Evolutionary conservation across 179 eudicot genomes (phyloP).

Genomic region (Beta corolliflora): DNA sequence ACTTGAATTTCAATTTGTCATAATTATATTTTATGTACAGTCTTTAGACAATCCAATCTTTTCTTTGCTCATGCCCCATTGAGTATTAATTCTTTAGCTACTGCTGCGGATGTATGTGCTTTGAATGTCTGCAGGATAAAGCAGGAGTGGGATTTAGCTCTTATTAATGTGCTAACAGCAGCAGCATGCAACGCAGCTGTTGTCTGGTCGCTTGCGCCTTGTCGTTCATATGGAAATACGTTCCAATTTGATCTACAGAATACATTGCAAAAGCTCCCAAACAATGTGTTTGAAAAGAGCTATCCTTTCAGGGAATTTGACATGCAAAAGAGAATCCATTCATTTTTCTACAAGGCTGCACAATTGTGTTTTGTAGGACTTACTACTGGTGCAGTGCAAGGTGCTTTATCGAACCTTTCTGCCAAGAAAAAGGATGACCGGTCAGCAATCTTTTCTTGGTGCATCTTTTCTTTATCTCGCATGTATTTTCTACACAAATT

Average conservation of each 20-base stretch:
- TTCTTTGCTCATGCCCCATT: background rate
- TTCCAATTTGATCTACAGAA: conserved; percentile 86
- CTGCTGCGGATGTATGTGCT: background rate
- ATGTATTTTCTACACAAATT: background rate
- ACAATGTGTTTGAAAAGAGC: conserved; percentile 87
- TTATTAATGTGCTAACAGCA: conserved; percentile 82
- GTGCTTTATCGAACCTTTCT: conserved; percentile 65
- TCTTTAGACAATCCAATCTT: background rate
- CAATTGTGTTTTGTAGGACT: conserved; percentile 84
- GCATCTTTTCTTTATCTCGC: background rate
- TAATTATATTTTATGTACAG: background rate
- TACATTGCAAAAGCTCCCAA: conserved; percentile 92
- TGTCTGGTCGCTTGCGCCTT: conserved; percentile 98
- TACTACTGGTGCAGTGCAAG: conserved; percentile 85
- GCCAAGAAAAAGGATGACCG: conserved; percentile 82
- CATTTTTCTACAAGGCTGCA: conserved; percentile 91
- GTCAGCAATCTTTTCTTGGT: conserved; percentile 32
- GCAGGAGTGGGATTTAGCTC: conserved; percentile 98
- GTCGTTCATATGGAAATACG: conserved; percentile 94
- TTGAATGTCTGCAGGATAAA: conserved; percentile 58
- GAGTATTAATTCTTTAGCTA: background rate
- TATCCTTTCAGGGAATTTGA: conserved; percentile 89
- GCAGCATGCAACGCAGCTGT: conserved; percentile 91
- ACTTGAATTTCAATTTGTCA: background rate
- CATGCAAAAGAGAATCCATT: conserved; percentile 81